phyloP scores from a whole-genome alignment of 176 grass and related monocot genomes.

The Triticum aestivum region DNA sequence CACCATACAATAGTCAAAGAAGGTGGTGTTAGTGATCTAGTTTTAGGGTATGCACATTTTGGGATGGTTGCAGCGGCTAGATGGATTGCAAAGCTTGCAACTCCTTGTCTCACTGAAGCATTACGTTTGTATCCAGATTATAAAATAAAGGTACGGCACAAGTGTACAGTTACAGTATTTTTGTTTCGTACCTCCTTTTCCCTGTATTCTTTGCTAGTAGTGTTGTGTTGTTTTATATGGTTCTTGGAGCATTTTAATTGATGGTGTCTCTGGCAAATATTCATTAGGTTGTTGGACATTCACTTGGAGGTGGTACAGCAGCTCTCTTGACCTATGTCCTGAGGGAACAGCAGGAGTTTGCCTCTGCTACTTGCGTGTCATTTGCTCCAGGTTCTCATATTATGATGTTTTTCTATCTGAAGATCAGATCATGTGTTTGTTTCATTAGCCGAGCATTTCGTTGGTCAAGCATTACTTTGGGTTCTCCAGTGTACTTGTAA shows the following conservation, averaged over 20 bases:
- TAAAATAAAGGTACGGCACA: conserved; percentile 64
- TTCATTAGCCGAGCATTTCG: neutral
- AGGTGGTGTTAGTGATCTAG: conserved; percentile 86
- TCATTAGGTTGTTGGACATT: conserved; percentile 81
- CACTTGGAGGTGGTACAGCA: conserved; percentile 91
- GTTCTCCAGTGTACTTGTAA: neutral
- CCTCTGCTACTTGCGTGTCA: conserved; percentile 66
- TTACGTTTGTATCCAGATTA: conserved; percentile 68
- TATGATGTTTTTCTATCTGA: conserved; percentile 32
- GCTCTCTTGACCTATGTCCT: conserved; percentile 89
- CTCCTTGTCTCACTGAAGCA: conserved; percentile 72
- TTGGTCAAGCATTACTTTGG: neutral
- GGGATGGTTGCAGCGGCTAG: conserved; percentile 98
- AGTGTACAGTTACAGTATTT: neutral
- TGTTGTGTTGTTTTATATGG: neutral
- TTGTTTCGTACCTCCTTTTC: neutral
- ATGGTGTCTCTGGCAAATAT: conserved; percentile 29
- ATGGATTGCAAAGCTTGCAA: conserved; percentile 93
- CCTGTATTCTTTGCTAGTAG: neutral
- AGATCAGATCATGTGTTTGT: neutral
- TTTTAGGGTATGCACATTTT: conserved; percentile 99
- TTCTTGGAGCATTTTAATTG: neutral
- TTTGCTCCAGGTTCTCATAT: conserved; percentile 88
- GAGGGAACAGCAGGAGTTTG: conserved; percentile 88
- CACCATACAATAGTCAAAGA: conserved; percentile 91